Base-by-base conservation (phyloP, 2,329 filamentous ascomycete genomes). In the Fusarium humuli region DNA sequence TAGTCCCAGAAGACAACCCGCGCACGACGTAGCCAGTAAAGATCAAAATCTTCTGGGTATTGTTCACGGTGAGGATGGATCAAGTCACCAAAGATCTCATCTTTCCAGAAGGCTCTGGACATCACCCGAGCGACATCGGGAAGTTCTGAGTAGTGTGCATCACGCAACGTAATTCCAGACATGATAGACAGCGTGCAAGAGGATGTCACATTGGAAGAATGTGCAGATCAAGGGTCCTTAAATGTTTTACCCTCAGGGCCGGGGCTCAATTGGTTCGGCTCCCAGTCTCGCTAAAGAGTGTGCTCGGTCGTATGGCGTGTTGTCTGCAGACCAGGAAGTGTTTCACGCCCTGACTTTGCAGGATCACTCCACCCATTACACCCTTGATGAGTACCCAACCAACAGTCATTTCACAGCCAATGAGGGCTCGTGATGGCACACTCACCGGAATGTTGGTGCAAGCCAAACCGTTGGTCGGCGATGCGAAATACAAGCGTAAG, bases 51-150 rank as follows among this genome's bases (percentile, higher is more conserved):
- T 16, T 66, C 56, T 0, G 79, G 79, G 40, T 76, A 74, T 29
- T 77, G 50, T 7, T 74, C 57, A 22, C 79, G 79, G 56, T 77
- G 69, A 6, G 79, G 79, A 50, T 80, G 77, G 25, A 81, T 78
- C 22, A 79, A 61, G 4, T 75, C 62, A 22, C 78, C 79, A 34
- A 79, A 79, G 9, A 81, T 48, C 13, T 74, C 73, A 29, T 81
- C 79, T 9, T 80, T 71, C 69, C 73, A 73, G 55, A 81, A 81
- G 0, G 79, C 78, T 18, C 65, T 64, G 7, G 79, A 73, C 56
- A 77, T 63, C 12, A 78, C 61, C 67, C 73, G 69, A 12, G 78
- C 75, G 48, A 80, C 73, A 37, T 68, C 71, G 0, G 72, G 69
- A 3, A 79, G 72, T 29, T 79, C 77, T 22, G 67, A 73, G 34